Conservation (phyloP, 2,329 filamentous ascomycete genomes). For the Helotiales sp. region DNA sequence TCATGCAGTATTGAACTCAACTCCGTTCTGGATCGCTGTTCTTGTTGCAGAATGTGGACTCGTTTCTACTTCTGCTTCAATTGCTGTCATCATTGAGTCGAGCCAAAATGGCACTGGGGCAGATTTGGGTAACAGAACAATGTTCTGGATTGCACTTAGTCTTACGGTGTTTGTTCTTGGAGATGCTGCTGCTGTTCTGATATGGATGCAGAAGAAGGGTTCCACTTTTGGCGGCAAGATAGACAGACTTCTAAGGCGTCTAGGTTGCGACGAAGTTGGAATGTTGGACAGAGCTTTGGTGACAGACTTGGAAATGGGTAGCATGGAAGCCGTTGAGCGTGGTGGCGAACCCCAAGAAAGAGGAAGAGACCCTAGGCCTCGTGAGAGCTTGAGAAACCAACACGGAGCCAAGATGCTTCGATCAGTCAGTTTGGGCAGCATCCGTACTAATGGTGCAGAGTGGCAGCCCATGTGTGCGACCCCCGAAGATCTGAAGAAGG, state of each 20-base stretch:
- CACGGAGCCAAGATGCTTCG: not conserved
- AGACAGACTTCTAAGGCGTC: not conserved
- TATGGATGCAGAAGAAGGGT: constrained; percentile 12
- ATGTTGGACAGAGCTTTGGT: constrained; percentile 10
- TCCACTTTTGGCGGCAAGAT: not conserved
- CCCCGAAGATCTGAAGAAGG: constrained; percentile 1
- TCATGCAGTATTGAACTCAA: not conserved
- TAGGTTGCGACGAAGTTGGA: constrained; percentile 16
- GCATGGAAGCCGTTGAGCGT: not conserved
- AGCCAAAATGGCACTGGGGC: not conserved
- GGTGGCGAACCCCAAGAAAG: not conserved
- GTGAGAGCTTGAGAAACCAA: not conserved
- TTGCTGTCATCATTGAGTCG: not conserved
- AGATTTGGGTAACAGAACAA: not conserved
- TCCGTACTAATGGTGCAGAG: not conserved
- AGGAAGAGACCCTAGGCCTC: not conserved
- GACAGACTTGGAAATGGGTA: constrained; percentile 5
- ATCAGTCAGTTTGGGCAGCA: not conserved
- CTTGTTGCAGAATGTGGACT: not conserved
- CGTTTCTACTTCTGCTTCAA: constrained; percentile 2
- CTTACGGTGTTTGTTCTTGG: not conserved
- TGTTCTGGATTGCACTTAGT: constrained; percentile 19
- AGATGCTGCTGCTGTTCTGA: not conserved
- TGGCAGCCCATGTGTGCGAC: constrained; percentile 18
- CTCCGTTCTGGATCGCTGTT: constrained; percentile 11